Base-by-base conservation (phyloP, 192 early-diverging fungal genomes). In the Coemansia sp. region DNA sequence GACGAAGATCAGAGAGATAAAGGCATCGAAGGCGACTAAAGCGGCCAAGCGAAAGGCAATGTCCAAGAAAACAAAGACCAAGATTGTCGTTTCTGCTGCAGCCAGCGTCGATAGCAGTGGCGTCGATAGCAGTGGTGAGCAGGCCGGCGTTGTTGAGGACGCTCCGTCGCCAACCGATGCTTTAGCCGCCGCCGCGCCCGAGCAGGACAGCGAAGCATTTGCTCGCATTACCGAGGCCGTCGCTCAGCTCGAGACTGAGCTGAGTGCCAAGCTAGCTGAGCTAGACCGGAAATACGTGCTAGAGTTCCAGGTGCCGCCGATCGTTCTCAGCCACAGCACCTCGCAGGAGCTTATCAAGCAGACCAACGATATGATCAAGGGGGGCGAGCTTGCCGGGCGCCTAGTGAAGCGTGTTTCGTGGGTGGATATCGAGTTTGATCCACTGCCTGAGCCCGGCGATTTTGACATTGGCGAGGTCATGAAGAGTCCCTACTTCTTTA, bases 401-500 rank as follows among this genome's bases (percentile, higher is more conserved):
- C 62, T 78, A 17, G 35, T 53, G 6, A 60, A 74, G 45, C 68
- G 72, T 22, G 60, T 70, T 46, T 32, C 51, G 51, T 91, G 88
- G 86, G 78, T 76, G 1, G 73, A 74, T 39, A 65, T 98, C 40
- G 86, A 77, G 38, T 93, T 96, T 70, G 83, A 87, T 4, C 86
- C 87, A 14, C 68, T 99, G 63, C 97, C 97, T 0, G 71, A 78
- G 15, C 86, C 87, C 42, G 97, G 97, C 57, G 86, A 91, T 22
- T 95, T 99, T 84, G 87, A 97, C 76, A 86, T 99, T 38, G 67
- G 84, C 37, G 73, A 87, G 65, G 95, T 99, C 2, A 86, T 84
- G 64, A 81, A 92, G 14, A 94, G 92, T 40, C 83, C 81, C 17
- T 99, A 97, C 78, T 99, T 99, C 65, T 99, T 99, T 86, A 90